Base-by-base conservation (phyloP, 768 basidiomycete genomes). In the Coprinopsis cinerea region DNA sequence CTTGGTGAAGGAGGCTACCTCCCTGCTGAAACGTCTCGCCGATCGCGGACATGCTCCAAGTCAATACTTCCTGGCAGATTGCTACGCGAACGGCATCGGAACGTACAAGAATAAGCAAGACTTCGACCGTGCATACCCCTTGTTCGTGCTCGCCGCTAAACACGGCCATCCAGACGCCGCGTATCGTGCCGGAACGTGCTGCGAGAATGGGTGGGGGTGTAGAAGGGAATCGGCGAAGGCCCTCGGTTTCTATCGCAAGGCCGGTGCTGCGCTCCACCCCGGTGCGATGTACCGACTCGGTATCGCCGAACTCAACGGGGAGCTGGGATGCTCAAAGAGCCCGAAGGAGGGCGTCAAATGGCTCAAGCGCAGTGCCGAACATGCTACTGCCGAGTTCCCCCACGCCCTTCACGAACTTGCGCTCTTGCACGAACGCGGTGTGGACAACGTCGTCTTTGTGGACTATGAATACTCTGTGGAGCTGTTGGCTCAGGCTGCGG, bases 201-300 rank as follows among this genome's bases (percentile, higher is more conserved):
- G 92, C 67, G 96, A 99, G 76, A 94, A 97, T 59, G 96, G 94
- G 24, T 98, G 95, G 96, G 96, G 96, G 4, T 95, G 92, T 64
- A 75, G 95, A 44, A 79, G 92, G 13, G 96, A 98, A 67, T 85
- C 82, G 15, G 83, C 85, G 37, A 97, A 97, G 61, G 92, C 95
- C 0, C 67, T 97, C 28, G 84, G 88, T 49, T 96, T 93, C 72
- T 98, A 86, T 72, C 82, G 88, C 51, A 98, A 96, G 67, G 92
- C 94, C 5, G 91, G 85, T 0, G 92, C 93, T 0, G 82, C 91
- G 0, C 76, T 85, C 11, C 94, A 98, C 57, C 92, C 93, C 0
- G 92, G 92, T 14, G 90, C 96, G 0, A 89, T 98, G 84, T 97
- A 97, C 65, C 87, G 96, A 14, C 81, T 99, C 22, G 96, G 95